Evolutionary conservation across 768 basidiomycete genomes (phyloP), one percentile per base, ranked within the genome.

Genomic region (Rhodotorula babjevae): DNA sequence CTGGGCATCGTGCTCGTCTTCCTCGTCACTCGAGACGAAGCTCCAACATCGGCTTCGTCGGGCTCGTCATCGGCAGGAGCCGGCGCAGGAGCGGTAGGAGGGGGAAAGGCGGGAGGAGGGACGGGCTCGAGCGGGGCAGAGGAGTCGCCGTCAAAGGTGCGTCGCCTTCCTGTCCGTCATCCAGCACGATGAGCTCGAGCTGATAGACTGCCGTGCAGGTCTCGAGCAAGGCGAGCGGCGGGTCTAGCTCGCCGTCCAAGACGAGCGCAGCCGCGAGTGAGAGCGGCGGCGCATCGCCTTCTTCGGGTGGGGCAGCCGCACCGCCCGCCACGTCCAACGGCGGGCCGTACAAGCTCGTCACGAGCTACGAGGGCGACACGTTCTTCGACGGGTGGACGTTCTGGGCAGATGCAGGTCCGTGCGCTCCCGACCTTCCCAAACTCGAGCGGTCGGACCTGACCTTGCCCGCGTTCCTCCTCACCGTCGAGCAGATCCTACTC

Each of bases 301-400:
- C 50, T 1, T 52, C 50, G 23, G 12, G 6, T 25, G 50, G n/a
- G n/a, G n/a, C 23, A 5, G 25, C 36, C 36, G 36, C 50, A 27
- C 5, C 50, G 11, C 23, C 50, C 5, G 50, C 23, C 23, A 11
- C 50, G 27, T 27, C 50, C 8, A 52, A 52, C 12, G 31, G 31
- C 8, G 73, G 73, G 6, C 73, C 73, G 5, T 70, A 70, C 65
- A 70, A 40, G 58, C 68, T 74, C 19, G 21, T 61, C 9, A 36
- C 25, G 5, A 11, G 59, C 4, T 57, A 61, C 44, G 21, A 46
- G n/a, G 73, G 73, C 18, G 53, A 59, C 0, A 57, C 19, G 0
- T 74, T 74, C 47, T 74, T 74, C 46, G 73, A 74, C 55, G 68
- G 68, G 10, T 74, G 68, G 68, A 33, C 25, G 0, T 74, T 74